Evolutionary conservation across 2,329 filamentous ascomycete genomes (phyloP).

Genomic region (Thyridium curvatum): DNA sequence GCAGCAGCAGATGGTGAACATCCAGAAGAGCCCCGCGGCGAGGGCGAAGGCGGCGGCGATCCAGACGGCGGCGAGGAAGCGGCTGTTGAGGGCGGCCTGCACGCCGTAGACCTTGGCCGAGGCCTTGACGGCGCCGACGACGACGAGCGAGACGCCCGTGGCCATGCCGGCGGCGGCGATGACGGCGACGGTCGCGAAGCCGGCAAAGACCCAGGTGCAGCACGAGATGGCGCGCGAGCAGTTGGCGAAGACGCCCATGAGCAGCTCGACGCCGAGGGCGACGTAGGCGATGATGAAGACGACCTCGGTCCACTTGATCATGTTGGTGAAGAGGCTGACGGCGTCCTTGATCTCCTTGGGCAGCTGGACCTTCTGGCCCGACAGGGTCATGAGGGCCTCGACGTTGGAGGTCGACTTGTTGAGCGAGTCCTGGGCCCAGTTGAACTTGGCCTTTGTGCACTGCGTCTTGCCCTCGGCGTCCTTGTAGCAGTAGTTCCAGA

Average conservation of each 20-base stretch:
- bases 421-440: slow-evolving; percentile 72
- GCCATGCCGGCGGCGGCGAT: slow-evolving; percentile 65
- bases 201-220: slow-evolving; percentile 70
- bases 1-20: slow-evolving; percentile 89
- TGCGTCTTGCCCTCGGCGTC: slow-evolving; percentile 47
- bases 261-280: slow-evolving; percentile 62
- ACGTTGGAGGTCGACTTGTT: slow-evolving; percentile 53
- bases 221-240: slow-evolving; percentile 79
- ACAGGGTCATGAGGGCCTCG: slow-evolving; percentile 41
- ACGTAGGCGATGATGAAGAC: slow-evolving; percentile 70
- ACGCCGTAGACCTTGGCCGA: slow-evolving; percentile 68
- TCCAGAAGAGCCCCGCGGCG: slow-evolving; percentile 79
- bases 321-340: slow-evolving; percentile 65
- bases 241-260: slow-evolving; percentile 76
- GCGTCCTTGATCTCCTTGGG: slow-evolving; percentile 61
- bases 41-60: slow-evolving; percentile 72
- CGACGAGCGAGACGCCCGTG: slow-evolving; percentile 65
- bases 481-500: slow-evolving; percentile 83
- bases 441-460: slow-evolving; percentile 65
- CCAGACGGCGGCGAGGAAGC: slow-evolving; percentile 71
- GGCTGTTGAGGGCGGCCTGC: slow-evolving; percentile 56
- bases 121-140: slow-evolving; percentile 62
- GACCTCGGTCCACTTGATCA: slow-evolving; percentile 77
- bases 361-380: slow-evolving; percentile 53
- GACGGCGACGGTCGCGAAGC: slow-evolving; percentile 47